These are phyloP conservation scores for Selaginella tamariscina DNA, from an alignment of 75 land plant species.

Conservation along the genomic window DNA sequence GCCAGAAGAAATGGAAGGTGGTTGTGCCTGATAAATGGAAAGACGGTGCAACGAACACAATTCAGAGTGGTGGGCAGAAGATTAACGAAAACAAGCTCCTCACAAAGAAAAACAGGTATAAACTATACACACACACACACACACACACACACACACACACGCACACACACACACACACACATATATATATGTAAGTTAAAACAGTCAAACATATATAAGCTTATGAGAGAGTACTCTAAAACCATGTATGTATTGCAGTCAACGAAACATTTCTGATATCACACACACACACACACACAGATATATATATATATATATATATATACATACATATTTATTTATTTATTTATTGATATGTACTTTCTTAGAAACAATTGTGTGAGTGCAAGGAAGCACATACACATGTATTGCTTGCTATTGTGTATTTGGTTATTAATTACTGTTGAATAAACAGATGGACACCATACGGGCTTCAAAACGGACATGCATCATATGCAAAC, in stretches of 20 bases:
- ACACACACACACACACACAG: too few relatives aligned
- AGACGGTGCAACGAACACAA: slow-evolving; percentile 92
- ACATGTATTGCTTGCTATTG: too few relatives aligned
- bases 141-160: not conserved
- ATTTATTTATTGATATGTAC: too few relatives aligned
- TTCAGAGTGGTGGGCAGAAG: slow-evolving; percentile 84
- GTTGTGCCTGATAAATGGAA: slow-evolving; percentile 99
- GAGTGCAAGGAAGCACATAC: too few relatives aligned
- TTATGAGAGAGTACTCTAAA: too few relatives aligned
- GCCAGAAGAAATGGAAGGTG: slow-evolving; percentile 93
- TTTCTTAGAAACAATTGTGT: too few relatives aligned
- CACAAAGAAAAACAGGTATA: slow-evolving; percentile 87
- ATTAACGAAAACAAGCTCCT: slow-evolving; percentile 96
- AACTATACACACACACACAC: too few relatives aligned
- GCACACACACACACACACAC: not conserved
- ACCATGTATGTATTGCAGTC: too few relatives aligned
- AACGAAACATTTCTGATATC: too few relatives aligned
- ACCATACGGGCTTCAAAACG: slow-evolving; percentile 76
- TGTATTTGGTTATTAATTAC: not conserved
- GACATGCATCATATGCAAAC: slow-evolving; percentile 96
- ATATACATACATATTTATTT: too few relatives aligned
- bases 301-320: too few relatives aligned
- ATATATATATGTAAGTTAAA: not conserved
- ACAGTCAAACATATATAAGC: too few relatives aligned
- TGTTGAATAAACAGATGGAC: slow-evolving; percentile 45